Evolutionary conservation across 176 grass and related monocot species (phyloP).

Genomic region (Musa beccarii): DNA sequence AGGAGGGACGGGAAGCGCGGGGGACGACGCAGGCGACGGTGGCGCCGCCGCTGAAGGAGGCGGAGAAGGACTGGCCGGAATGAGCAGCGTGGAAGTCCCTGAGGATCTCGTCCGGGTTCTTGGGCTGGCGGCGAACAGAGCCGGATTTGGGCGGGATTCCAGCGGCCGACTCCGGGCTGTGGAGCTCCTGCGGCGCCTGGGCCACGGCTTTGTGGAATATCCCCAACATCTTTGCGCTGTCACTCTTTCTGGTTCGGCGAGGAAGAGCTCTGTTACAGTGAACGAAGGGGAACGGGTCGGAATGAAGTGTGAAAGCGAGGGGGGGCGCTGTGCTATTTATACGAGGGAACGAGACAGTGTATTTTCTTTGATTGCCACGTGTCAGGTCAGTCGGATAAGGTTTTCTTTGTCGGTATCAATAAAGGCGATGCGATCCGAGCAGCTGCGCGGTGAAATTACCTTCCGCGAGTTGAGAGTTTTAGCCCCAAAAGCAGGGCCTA

Average conservation of each 20-base stretch:
- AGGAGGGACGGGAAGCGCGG: neutral
- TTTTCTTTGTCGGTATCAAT: neutral
- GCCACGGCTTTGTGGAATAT: constrained; percentile 77
- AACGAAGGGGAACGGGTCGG: neutral
- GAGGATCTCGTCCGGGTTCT: constrained; percentile 71
- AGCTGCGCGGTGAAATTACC: neutral
- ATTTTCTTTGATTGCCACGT: neutral
- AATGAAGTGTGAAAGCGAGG: neutral
- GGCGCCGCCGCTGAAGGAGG: constrained; percentile 65
- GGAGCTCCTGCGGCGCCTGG: constrained; percentile 73
- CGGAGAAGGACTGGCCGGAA: constrained; percentile 45
- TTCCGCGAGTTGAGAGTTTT: neutral
- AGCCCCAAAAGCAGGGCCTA: too few relatives aligned
- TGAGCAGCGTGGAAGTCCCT: constrained; percentile 52
- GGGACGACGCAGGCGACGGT: constrained; percentile 58
- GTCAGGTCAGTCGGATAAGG: neutral
- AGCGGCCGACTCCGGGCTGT: constrained; percentile 31
- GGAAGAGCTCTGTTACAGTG: too few relatives aligned
- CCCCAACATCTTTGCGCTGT: constrained; percentile 40
- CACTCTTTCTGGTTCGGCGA: neutral
- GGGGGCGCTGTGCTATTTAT: neutral
- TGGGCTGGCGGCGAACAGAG: constrained; percentile 29
- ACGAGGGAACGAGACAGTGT: neutral
- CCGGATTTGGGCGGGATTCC: constrained; percentile 6
- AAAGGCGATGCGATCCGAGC: neutral